Evolutionary conservation across 306 rosid genomes (phyloP), one percentile per base, ranked within the genome.

Genomic region (Rosa rugosa): DNA sequence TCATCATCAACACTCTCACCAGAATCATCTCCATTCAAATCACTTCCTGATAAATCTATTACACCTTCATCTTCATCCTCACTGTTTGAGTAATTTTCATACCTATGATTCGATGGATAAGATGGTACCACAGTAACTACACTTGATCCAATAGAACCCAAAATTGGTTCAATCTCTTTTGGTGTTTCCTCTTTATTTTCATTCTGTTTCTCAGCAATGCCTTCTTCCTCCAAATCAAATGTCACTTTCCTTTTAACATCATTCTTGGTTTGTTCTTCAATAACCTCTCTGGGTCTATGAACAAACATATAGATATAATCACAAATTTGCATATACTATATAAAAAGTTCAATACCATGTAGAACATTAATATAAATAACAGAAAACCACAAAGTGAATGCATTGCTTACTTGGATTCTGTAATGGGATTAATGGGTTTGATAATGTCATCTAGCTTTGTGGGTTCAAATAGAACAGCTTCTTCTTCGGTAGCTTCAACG

Each of bases 351-450:
- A 74, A 31, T 34, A 56, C 45, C 5, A 36, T 17, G 7, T 20
- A 20, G 31, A 49, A 12, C 27, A 22, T 7, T 56, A 51, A 31
- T 4, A 71, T 5, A 50, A 36, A 51, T 44, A 46, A 40, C 56
- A 42, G 5, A 64, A 41, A 75, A 68, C 57, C 67, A 22, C 56
- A 64, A 73, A 25, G 14, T 50, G 12, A 49, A 80, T 77, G 11
- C 49, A n/a, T 45, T 65, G 64, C 90, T 85, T 85, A 90, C 99
- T 78, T 77, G 11, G 86, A 84, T 79, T 82, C 78, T 16, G 68
- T 75, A 27, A 64, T 76, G 80, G 77, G 77, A 11, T 53, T 75
- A 27, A 64, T 76, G 80, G 77, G 77, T 13, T 59, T 62, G 73
- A 72, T 45, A 73, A 9, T 20, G 22, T 56, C 62, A 45, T 77